These are phyloP conservation scores for Boletus sp. DNA, from an alignment of 768 basidiomycete genomes.

Conservation along the genomic window DNA sequence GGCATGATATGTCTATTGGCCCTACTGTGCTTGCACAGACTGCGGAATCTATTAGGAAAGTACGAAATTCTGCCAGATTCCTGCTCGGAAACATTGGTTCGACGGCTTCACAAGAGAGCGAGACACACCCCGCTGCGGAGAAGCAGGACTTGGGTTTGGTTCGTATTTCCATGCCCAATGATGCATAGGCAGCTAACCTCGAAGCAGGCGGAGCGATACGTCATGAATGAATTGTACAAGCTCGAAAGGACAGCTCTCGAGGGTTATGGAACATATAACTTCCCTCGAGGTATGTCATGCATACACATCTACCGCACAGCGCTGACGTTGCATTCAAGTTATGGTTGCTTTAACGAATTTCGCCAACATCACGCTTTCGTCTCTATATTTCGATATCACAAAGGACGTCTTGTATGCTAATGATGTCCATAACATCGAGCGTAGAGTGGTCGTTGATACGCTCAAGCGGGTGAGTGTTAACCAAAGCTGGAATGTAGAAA, in stretches of 20 bases:
- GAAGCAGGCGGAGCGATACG: constrained; percentile 72
- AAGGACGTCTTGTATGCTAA: constrained; percentile 90
- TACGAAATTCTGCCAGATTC: constrained; percentile 84
- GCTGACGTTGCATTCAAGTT: constrained; percentile 43
- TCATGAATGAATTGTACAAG: constrained; percentile 78
- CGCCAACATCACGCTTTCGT: constrained; percentile 79
- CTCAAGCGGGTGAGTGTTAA: constrained; percentile 55
- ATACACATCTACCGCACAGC: neutral
- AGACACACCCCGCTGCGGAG: constrained; percentile 4
- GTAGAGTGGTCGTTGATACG: constrained; percentile 66
- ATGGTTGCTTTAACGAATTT: constrained; percentile 72
- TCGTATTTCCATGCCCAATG: constrained; percentile 22
- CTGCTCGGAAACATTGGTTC: constrained; percentile 73
- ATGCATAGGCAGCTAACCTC: constrained; percentile 5
- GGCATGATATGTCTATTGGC: constrained; percentile 84
- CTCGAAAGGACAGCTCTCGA: constrained; percentile 66
- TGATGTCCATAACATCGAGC: constrained; percentile 42
- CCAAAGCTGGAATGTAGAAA: neutral
- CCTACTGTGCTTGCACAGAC: constrained; percentile 71
- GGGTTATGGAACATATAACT: constrained; percentile 72
- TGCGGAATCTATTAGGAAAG: constrained; percentile 73
- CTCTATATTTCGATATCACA: constrained; percentile 87
- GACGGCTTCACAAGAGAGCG: constrained; percentile 6
- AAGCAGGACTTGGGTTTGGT: constrained; percentile 61
- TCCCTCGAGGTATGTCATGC: constrained; percentile 64